phyloP scores from a whole-genome alignment of 2,329 filamentous ascomycete genomes.

The Epichloe baconii region DNA sequence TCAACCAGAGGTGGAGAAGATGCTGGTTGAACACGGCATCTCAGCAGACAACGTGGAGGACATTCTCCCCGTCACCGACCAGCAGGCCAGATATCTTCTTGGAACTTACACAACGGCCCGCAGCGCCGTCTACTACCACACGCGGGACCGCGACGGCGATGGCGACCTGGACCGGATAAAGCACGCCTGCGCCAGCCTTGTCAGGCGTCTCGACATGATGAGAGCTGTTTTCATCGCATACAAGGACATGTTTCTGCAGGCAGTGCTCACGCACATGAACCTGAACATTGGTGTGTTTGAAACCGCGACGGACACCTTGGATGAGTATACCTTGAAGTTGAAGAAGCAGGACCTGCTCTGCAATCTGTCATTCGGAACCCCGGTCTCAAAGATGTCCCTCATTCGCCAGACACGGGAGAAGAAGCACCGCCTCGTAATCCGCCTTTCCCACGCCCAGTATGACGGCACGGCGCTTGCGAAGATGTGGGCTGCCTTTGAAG shows the following conservation, averaged over 20 bases:
- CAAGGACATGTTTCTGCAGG: slow-evolving; percentile 2
- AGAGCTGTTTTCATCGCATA: slow-evolving; percentile 1
- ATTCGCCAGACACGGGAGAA: background rate
- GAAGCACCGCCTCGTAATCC: background rate
- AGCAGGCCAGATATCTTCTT: slow-evolving; percentile 2
- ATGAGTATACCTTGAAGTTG: slow-evolving; percentile 1
- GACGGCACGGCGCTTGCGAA: slow-evolving; percentile 2
- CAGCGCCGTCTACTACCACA: slow-evolving; percentile 2
- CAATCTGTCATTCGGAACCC: background rate
- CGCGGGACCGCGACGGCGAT: background rate
- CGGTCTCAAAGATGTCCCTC: background rate
- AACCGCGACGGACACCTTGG: background rate
- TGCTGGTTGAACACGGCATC: background rate
- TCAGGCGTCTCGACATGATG: slow-evolving; percentile 2
- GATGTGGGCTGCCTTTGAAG: slow-evolving; percentile 2
- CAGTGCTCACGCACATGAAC: background rate
- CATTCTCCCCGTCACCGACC: background rate
- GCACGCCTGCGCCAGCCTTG: background rate
- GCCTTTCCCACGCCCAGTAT: slow-evolving; percentile 2
- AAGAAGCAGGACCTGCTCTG: background rate
- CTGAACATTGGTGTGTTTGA: background rate
- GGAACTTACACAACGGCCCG: slow-evolving; percentile 1
- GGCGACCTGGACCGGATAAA: background rate
- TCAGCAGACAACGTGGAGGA: background rate
- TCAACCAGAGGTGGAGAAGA: background rate